Evolutionary conservation across 1,284 basidiomycete species (phyloP).

Genomic region (Mycosarcoma mackinlayi): DNA sequence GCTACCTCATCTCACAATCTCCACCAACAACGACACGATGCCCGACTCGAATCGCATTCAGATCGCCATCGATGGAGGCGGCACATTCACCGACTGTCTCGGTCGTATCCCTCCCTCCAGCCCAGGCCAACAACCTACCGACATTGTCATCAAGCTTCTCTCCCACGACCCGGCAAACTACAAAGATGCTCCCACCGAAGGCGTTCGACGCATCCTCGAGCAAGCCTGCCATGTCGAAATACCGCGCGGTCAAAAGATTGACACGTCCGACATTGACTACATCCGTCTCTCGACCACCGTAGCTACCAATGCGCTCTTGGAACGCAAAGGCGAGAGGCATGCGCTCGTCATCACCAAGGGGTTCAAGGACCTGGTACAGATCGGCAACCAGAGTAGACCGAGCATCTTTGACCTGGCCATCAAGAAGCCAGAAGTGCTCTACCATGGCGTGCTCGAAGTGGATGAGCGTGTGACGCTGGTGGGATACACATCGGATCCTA

Average conservation of each 20-base stretch:
- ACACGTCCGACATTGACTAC: slow-evolving; percentile 88
- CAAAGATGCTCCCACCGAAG: slow-evolving; percentile 91
- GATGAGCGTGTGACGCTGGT: slow-evolving; percentile 95
- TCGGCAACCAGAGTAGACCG: slow-evolving; percentile 91
- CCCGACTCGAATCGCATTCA: slow-evolving; percentile 36
- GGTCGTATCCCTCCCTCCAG: slow-evolving; percentile 44
- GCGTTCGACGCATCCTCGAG: slow-evolving; percentile 89
- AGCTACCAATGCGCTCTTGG: slow-evolving; percentile 93
- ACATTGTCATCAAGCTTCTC: slow-evolving; percentile 70
- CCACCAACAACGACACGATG: slow-evolving; percentile 17
- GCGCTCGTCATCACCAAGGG: slow-evolving; percentile 91
- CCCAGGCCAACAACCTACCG: slow-evolving; percentile 34
- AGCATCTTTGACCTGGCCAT: slow-evolving; percentile 73
- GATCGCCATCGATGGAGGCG: slow-evolving; percentile 66
- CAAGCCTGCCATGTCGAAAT: slow-evolving; percentile 77
- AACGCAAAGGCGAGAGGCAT: slow-evolving; percentile 90
- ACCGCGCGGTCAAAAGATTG: slow-evolving; percentile 76
- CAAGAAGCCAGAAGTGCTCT: slow-evolving; percentile 79
- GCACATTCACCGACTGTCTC: slow-evolving; percentile 67
- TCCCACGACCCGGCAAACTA: slow-evolving; percentile 78
- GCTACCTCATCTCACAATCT: background rate
- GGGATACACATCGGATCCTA: slow-evolving; percentile 89
- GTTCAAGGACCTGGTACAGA: slow-evolving; percentile 88
- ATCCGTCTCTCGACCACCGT: slow-evolving; percentile 94
- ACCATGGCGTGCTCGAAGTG: slow-evolving; percentile 83